Evolutionary conservation across 768 basidiomycete species (phyloP).

Genomic region (Suillus variegatus): DNA sequence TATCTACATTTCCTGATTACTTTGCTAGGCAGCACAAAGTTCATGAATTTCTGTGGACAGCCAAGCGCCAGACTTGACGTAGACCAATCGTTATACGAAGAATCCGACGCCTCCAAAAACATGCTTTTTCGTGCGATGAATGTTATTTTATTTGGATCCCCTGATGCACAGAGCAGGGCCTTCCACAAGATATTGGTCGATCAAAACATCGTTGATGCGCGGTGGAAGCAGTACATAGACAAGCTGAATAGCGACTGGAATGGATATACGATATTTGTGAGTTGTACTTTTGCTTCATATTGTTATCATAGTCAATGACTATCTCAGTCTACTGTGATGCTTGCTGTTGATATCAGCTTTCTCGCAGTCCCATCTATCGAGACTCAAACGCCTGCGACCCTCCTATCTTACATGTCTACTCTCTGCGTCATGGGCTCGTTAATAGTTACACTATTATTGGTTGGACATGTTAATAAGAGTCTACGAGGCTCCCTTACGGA

Average conservation of each 20-base stretch:
- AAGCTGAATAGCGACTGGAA: constrained; percentile 48
- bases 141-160: constrained; percentile 45
- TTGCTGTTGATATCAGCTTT: constrained; percentile 56
- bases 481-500: constrained; percentile 19
- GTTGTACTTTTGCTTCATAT: constrained; percentile 12
- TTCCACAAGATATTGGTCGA: constrained; percentile 49
- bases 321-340: constrained; percentile 49
- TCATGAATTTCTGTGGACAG: constrained; percentile 40
- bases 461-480: constrained; percentile 35
- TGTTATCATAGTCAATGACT: background rate
- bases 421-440: constrained; percentile 36
- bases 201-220: constrained; percentile 33
- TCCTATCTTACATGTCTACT: constrained; percentile 39
- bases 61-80: constrained; percentile 35
- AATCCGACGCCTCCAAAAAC: constrained; percentile 22
- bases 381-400: constrained; percentile 10
- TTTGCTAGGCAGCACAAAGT: constrained; percentile 26
- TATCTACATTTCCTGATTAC: background rate
- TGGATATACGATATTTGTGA: constrained; percentile 48
- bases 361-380: constrained; percentile 48
- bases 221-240: constrained; percentile 42
- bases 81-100: constrained; percentile 23
- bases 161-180: constrained; percentile 42
- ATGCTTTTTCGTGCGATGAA: constrained; percentile 36
- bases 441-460: constrained; percentile 36